A percentile compares a stretch with the other conserved stretches of the same genome.
These are phyloP conservation scores for Emiliania huxleyi DNA, from an alignment of 78 protist genomes.

Conservation along the genomic window DNA sequence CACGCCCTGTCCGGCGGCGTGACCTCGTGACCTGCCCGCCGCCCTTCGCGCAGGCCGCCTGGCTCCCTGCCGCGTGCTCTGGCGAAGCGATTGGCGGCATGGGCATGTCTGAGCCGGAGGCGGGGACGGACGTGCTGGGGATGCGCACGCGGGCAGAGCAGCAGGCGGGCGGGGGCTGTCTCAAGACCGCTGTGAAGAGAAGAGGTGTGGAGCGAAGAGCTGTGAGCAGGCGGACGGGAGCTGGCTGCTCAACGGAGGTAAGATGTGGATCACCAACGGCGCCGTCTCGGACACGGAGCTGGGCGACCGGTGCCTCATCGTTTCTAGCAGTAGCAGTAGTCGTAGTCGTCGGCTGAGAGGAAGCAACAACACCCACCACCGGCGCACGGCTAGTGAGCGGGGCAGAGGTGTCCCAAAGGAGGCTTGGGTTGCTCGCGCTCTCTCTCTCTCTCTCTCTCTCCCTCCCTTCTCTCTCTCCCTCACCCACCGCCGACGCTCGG, in stretches of 20 bases:
- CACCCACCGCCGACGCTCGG: too few relatives aligned
- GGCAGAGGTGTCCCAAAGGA: too few relatives aligned
- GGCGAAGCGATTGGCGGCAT: slow-evolving; percentile 54
- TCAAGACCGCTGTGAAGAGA: slow-evolving; percentile 55
- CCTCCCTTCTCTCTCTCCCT: too few relatives aligned
- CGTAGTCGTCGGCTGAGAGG: too few relatives aligned
- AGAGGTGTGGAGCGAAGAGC: too few relatives aligned
- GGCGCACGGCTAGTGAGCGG: too few relatives aligned
- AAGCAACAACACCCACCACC: too few relatives aligned
- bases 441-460: too few relatives aligned
- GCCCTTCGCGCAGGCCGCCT: neutral
- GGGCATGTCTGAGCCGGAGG: slow-evolving; percentile 62
- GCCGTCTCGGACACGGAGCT: slow-evolving; percentile 7
- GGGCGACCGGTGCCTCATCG: slow-evolving; percentile 34
- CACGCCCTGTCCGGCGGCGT: too few relatives aligned
- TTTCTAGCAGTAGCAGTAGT: too few relatives aligned
- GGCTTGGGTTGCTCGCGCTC: too few relatives aligned
- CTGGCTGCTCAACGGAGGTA: slow-evolving; percentile 52
- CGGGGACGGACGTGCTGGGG: slow-evolving; percentile 57
- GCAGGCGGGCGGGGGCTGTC: slow-evolving; percentile 31
- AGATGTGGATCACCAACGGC: slow-evolving; percentile 69
- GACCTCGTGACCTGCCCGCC: too few relatives aligned
- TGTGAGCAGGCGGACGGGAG: slow-evolving; percentile 38
- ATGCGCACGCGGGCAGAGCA: slow-evolving; percentile 48
- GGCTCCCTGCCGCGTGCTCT: slow-evolving; percentile 33